Evolutionary conservation across 1,284 basidiomycete species (phyloP).

Genomic region (Leccinum subspadiceum): DNA sequence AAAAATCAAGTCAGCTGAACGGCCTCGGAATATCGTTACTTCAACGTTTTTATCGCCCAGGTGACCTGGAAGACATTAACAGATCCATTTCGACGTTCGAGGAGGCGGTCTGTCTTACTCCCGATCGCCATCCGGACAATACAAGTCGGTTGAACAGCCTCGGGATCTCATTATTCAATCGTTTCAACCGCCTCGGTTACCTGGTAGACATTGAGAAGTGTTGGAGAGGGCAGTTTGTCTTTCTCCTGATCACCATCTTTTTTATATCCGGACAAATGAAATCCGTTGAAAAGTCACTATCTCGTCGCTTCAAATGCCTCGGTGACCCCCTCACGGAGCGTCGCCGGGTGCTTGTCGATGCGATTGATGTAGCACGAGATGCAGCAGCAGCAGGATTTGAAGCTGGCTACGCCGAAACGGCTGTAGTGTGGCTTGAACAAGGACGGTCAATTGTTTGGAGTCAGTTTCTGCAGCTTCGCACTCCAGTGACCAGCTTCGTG

Average conservation of each 20-base stretch:
- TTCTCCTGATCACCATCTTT: neutral
- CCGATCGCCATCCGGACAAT: neutral
- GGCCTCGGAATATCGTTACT: neutral
- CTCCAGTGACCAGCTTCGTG: neutral
- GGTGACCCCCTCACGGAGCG: conserved; percentile 4
- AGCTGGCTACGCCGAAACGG: neutral
- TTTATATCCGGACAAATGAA: neutral
- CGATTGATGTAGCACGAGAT: neutral
- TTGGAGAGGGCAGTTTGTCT: neutral
- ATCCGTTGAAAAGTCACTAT: neutral
- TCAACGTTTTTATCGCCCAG: neutral
- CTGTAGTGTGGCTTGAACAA: conserved; percentile 10
- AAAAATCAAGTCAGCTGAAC: neutral
- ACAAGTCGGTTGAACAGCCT: neutral
- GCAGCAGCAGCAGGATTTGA: neutral
- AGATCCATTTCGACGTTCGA: neutral
- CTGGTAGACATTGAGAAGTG: neutral
- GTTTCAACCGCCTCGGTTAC: neutral
- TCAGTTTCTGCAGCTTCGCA: neutral
- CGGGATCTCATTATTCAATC: neutral
- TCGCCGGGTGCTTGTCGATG: neutral
- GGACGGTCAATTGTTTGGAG: conserved; percentile 11
- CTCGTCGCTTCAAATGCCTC: neutral
- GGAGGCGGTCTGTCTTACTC: neutral
- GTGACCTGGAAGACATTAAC: neutral